A percentile compares a stretch with the other conserved stretches of the same genome.
phyloP scores from a whole-genome alignment of 2,329 filamentous ascomycete genomes.

The Hypoxylon sp. region DNA sequence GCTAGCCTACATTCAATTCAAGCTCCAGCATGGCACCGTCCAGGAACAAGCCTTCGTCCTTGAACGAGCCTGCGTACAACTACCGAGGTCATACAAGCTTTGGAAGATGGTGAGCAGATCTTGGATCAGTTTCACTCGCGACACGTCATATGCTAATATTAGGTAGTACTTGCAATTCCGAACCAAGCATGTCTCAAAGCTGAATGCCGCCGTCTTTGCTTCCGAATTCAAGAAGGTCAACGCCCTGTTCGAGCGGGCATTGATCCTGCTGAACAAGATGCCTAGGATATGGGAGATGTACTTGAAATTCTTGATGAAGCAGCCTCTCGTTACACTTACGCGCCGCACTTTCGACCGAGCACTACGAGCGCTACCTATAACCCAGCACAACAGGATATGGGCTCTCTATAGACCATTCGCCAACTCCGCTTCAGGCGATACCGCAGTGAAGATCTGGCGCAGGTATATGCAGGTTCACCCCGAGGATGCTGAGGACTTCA shows the following conservation, averaged over 20 bases:
- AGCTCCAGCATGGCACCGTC: slow-evolving; percentile 85
- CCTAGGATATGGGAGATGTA: slow-evolving; percentile 99
- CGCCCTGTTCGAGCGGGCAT: slow-evolving; percentile 89
- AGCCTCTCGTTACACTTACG: slow-evolving; percentile 91
- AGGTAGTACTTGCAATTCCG: slow-evolving; percentile 86
- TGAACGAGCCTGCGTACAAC: slow-evolving; percentile 89
- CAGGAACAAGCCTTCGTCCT: slow-evolving; percentile 90
- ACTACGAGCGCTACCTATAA: slow-evolving; percentile 89
- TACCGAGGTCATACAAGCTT: slow-evolving; percentile 96
- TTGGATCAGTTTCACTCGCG: slow-evolving; percentile 22
- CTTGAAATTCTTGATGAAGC: slow-evolving; percentile 87
- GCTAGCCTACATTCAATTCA: slow-evolving; percentile 94
- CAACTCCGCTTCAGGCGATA: slow-evolving; percentile 89
- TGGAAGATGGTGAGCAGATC: slow-evolving; percentile 84
- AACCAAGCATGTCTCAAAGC: slow-evolving; percentile 82
- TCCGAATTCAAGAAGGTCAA: slow-evolving; percentile 95
- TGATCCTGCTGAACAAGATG: slow-evolving; percentile 98
- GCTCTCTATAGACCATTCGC: slow-evolving; percentile 91
- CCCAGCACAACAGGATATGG: slow-evolving; percentile 97
- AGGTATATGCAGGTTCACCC: slow-evolving; percentile 98
- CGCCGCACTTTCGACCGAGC: slow-evolving; percentile 93
- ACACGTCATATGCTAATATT: slow-evolving; percentile 36
- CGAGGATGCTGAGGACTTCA: slow-evolving; percentile 94
- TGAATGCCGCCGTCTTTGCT: slow-evolving; percentile 85
- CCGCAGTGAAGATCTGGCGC: slow-evolving; percentile 92